phyloP scores from a whole-genome alignment of 345 rosid species.

The Populus euphratica region DNA sequence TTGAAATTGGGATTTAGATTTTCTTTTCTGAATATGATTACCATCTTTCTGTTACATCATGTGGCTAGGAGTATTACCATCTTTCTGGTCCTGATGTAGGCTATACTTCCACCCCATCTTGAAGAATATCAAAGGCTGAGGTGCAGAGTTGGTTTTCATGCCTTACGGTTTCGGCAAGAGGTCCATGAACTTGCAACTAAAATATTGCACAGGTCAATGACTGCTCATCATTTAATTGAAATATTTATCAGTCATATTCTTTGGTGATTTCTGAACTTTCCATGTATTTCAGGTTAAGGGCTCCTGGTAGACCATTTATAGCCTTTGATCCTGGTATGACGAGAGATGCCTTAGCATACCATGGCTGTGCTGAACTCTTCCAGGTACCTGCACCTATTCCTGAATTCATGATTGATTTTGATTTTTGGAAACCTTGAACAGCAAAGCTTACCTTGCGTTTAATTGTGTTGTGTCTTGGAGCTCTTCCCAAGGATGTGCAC shows the following conservation, averaged over 20 bases:
- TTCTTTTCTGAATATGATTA: background rate
- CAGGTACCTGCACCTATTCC: conserved; percentile 62
- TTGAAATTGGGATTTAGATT: background rate
- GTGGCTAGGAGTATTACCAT: background rate
- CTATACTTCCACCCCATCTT: conserved; percentile 68
- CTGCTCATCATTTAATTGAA: conserved; percentile 1
- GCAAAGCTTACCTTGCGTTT: conserved; percentile 22
- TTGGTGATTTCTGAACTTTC: conserved; percentile 2
- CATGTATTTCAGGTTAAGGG: conserved; percentile 50
- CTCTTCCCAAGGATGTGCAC: conserved; percentile 85
- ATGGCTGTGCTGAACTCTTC: conserved; percentile 97
- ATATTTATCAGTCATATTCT: background rate
- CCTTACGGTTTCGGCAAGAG: conserved; percentile 74
- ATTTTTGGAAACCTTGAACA: conserved; percentile 10
- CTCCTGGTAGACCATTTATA: conserved; percentile 82
- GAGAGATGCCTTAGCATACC: conserved; percentile 89
- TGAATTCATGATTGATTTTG: conserved; percentile 8
- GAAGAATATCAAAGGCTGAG: conserved; percentile 93
- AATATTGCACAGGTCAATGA: conserved; percentile 60
- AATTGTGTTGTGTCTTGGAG: conserved; percentile 46
- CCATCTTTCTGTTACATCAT: background rate
- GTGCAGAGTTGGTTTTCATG: conserved; percentile 89
- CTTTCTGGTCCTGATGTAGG: conserved; percentile 42
- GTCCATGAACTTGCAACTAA: conserved; percentile 83
- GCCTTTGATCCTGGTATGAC: conserved; percentile 98